Evolutionary conservation across 1,284 basidiomycete species (phyloP), one percentile per base, ranked within the genome.

Genomic region (Ustilago crameri): DNA sequence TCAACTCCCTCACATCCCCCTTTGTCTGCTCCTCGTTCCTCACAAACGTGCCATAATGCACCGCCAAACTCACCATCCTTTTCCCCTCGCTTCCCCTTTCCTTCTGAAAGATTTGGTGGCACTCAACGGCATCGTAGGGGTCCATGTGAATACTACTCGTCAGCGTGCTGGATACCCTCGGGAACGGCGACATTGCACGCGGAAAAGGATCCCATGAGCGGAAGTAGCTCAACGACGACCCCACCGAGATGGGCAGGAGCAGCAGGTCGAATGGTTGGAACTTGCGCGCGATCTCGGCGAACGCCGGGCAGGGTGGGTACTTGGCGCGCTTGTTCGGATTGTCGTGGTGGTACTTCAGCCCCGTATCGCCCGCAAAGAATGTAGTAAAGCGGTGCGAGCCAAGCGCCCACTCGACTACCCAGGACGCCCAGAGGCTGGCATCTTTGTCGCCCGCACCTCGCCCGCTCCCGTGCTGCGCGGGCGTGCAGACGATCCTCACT

Each of bases 281-380:
- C 9, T 52, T 46, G 24, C 10, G 12, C 0, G 62, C 52, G n/a
- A 81, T 77, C 50, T 81, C 59, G 0, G 27, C 52, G 46, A 82
- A 82, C 3, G 79, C 78, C 2, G 80, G 80, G 41, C 79, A 81
- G 5, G 72, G 51, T 0, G 78, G 74, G 38, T 75, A 80, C 17
- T 48, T 49, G 34, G n/a, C 17, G 5, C 69, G 48, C 45, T 64
- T 51, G 23, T 66, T 35, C 27, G 54, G 60, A 24, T 42, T 53
- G 38, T 72, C 69, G 10, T 57, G 46, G 38, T 76, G 79, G 44
- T 76, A 76, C 35, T 76, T 77, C 24, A 74, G 66, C 8, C 80
- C 80, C 0, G 80, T 79, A 54, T 82, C 80, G 12, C 80, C 80
- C 2, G 78, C 78, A 27, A 82, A 82, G 53, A 80, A 82, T 5